A percentile compares a stretch with the other conserved stretches of the same genome.
phyloP scores from a whole-genome alignment of 2,329 filamentous ascomycete genomes.

The Exophiala viscosa region DNA sequence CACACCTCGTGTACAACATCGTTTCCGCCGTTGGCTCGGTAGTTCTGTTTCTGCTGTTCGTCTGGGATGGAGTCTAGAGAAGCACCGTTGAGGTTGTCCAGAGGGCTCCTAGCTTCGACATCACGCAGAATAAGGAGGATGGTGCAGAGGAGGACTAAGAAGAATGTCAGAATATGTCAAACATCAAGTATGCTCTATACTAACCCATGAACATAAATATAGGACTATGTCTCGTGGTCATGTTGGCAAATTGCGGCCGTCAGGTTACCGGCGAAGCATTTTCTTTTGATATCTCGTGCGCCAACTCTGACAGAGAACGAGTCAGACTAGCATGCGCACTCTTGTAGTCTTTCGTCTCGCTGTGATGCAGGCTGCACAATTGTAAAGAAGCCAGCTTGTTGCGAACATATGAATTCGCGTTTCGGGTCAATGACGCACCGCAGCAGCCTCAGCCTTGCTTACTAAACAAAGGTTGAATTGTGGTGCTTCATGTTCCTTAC shows the following conservation, averaged over 20 bases:
- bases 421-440: constrained; percentile 17
- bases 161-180: neutral
- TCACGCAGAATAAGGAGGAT: neutral
- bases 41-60: constrained; percentile 19
- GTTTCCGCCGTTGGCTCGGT: constrained; percentile 23
- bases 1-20: constrained; percentile 27
- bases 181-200: neutral
- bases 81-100: neutral
- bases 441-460: constrained; percentile 10
- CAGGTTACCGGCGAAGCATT: constrained; percentile 12
- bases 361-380: neutral
- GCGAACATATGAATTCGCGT: constrained; percentile 1
- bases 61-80: constrained; percentile 9
- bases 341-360: no score
- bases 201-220: constrained; percentile 9
- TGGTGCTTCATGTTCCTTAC: no score
- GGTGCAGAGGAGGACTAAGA: constrained; percentile 4
- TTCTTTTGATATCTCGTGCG: neutral
- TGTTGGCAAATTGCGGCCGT: constrained; percentile 1
- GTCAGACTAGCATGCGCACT: neutral
- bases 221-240: constrained; percentile 5
- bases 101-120: constrained; percentile 1
- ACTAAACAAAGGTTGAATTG: neutral
- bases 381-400: constrained; percentile 19
- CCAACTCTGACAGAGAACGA: neutral